A percentile compares a stretch with the other conserved stretches of the same genome.
These are phyloP conservation scores for Trifolium pratense DNA, from an alignment of 306 rosid species.

Conservation along the genomic window DNA sequence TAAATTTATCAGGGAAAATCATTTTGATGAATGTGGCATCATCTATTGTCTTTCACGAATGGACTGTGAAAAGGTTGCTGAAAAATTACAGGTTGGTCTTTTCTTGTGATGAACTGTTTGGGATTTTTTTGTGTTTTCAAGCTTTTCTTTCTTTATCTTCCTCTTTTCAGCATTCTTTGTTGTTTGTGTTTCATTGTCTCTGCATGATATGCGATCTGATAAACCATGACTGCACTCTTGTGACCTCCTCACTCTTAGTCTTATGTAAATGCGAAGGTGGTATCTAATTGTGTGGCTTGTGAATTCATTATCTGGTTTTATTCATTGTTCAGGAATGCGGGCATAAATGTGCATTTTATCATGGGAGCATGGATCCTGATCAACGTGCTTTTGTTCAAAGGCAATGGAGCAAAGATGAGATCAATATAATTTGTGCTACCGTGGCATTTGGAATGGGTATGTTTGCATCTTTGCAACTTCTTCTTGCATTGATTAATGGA, in stretches of 20 bases:
- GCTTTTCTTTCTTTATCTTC: background rate
- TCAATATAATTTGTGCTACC: constrained; percentile 98
- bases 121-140: constrained; percentile 33
- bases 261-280: constrained; percentile 26
- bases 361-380: too few relatives aligned
- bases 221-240: constrained; percentile 22
- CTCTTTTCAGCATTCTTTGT: constrained; percentile 21
- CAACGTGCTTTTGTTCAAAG: too few relatives aligned
- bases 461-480: constrained; percentile 43
- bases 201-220: constrained; percentile 14
- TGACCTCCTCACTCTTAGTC: constrained; percentile 25
- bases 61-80: constrained; percentile 99
- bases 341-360: constrained; percentile 94
- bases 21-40: constrained; percentile 94
- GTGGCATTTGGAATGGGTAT: constrained; percentile 99
- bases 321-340: constrained; percentile 79
- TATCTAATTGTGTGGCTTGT: constrained; percentile 17
- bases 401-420: too few relatives aligned
- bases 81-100: constrained; percentile 80
- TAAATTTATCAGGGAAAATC: too few relatives aligned
- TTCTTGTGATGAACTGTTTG: constrained; percentile 17
- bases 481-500: constrained; percentile 40
- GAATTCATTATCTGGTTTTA: constrained; percentile 41
- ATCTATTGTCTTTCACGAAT: constrained; percentile 96
- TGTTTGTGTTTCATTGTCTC: constrained; percentile 31